Conservation (phyloP, 1,284 basidiomycete genomes). For the Fomitopsis pinicola region DNA sequence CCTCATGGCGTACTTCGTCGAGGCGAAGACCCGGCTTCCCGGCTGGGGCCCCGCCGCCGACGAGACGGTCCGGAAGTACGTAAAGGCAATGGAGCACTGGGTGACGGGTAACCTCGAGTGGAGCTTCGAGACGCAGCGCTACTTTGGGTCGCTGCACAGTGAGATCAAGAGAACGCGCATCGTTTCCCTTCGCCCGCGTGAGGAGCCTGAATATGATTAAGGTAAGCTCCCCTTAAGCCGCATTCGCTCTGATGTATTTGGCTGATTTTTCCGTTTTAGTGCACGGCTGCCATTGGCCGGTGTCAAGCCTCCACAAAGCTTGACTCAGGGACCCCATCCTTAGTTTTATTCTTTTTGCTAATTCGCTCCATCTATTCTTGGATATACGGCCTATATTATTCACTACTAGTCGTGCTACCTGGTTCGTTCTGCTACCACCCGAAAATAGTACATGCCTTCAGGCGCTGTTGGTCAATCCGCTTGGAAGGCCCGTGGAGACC, state of each 20-base stretch:
- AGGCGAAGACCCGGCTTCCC: constrained; percentile 24
- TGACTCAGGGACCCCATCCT: background rate
- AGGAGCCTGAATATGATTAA: constrained; percentile 1
- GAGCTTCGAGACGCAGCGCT: constrained; percentile 37
- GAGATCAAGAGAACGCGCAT: constrained; percentile 22
- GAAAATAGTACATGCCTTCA: too few relatives aligned
- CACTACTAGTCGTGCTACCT: background rate
- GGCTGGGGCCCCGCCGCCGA: constrained; percentile 29
- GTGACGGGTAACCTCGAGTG: constrained; percentile 34
- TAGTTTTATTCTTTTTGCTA: background rate
- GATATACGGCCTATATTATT: background rate
- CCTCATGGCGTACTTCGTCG: constrained; percentile 28
- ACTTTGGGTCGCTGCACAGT: constrained; percentile 27
- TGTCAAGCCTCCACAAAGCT: background rate
- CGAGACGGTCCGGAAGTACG: constrained; percentile 28
- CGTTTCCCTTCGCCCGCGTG: constrained; percentile 15
- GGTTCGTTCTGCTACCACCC: too few relatives aligned
- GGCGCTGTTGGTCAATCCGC: too few relatives aligned
- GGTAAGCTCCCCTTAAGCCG: background rate
- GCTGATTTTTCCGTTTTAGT: background rate
- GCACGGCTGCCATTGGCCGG: background rate
- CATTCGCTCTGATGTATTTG: background rate
- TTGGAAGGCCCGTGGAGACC: too few relatives aligned
- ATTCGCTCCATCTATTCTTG: background rate
- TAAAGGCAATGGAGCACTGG: constrained; percentile 33